phyloP scores from a whole-genome alignment of 2,329 filamentous ascomycete species.

The Paramyrothecium sp. region DNA sequence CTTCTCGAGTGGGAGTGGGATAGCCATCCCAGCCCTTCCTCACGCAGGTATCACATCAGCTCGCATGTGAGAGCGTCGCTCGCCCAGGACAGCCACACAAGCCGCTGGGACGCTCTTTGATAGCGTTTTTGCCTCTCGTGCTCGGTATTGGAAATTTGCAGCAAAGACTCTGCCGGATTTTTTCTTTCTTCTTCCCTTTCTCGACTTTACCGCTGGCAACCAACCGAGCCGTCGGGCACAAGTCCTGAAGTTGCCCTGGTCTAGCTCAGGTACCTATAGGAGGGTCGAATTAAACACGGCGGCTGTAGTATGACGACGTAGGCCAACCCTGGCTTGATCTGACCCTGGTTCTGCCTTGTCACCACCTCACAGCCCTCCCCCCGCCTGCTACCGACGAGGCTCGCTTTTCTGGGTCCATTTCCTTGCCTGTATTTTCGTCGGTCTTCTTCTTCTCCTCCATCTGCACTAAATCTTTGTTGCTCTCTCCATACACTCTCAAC shows the following conservation, averaged over 20 bases:
- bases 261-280: not conserved
- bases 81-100: too few species aligned
- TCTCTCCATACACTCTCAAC: not conserved
- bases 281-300: not conserved
- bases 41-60: too few species aligned
- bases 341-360: conserved; percentile 2
- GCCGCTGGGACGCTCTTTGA: too few species aligned
- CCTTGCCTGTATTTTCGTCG: not conserved
- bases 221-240: too few species aligned
- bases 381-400: not conserved
- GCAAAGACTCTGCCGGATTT: too few species aligned
- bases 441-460: not conserved
- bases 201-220: too few species aligned
- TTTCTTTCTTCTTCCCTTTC: too few species aligned
- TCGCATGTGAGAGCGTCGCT: too few species aligned
- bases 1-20: not conserved
- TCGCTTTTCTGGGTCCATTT: not conserved
- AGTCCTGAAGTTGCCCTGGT: too few species aligned
- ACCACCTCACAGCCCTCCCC: not conserved
- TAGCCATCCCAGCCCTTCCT: not conserved
- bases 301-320: conserved; percentile 2
- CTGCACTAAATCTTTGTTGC: not conserved
- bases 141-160: too few species aligned
- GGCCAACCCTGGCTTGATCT: not conserved
- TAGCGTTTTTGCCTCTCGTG: too few species aligned